Evolutionary conservation across 768 basidiomycete genomes (phyloP).

Genomic region (Cystofilobasidium macerans): DNA sequence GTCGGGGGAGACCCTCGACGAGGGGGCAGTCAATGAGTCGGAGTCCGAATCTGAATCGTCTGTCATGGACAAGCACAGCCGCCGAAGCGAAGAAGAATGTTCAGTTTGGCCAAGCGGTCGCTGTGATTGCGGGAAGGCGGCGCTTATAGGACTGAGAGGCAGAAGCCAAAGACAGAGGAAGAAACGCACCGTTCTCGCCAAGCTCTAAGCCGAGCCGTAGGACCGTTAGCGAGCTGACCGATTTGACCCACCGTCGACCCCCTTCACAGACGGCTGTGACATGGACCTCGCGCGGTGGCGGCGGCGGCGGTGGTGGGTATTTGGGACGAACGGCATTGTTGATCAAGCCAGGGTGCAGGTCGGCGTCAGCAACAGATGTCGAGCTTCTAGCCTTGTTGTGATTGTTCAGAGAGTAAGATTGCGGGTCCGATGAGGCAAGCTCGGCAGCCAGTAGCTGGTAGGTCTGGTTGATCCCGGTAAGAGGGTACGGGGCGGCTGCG

Average conservation of each 20-base stretch:
- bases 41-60: too few relatives aligned
- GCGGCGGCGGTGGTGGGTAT: background rate
- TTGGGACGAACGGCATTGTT: background rate
- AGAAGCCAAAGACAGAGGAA: background rate
- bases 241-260: slow-evolving; percentile 66
- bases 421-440: background rate
- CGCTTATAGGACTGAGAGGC: too few relatives aligned
- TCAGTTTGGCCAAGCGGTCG: too few relatives aligned
- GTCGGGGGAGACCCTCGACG: background rate
- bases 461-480: slow-evolving; percentile 20
- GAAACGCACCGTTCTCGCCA: slow-evolving; percentile 64
- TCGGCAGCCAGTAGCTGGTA: background rate
- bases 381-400: background rate
- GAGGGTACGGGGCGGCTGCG: background rate
- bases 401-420: background rate
- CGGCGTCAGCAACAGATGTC: too few relatives aligned
- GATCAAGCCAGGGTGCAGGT: too few relatives aligned
- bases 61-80: too few relatives aligned
- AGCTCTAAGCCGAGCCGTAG: slow-evolving; percentile 67
- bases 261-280: slow-evolving; percentile 70
- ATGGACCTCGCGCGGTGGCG: slow-evolving; percentile 42
- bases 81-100: too few relatives aligned
- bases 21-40: too few relatives aligned
- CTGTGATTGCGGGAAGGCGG: too few relatives aligned
- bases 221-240: slow-evolving; percentile 45